phyloP scores from a whole-genome alignment of 257 asterid genomes.

The Verbascum thapsus region DNA sequence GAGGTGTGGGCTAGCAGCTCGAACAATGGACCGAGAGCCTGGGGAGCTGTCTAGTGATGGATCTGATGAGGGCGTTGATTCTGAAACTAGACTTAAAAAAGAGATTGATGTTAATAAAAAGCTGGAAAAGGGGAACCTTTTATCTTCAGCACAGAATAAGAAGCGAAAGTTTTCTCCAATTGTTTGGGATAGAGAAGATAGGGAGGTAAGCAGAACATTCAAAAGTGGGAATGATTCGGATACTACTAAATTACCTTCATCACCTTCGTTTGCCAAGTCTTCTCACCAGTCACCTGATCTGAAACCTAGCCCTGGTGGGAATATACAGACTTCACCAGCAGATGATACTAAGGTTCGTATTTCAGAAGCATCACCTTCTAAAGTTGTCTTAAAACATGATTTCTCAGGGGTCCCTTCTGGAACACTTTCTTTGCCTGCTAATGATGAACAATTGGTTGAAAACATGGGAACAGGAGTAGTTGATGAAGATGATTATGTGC shows the following conservation, averaged over 20 bases:
- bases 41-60: constrained; percentile 91
- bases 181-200: constrained; percentile 84
- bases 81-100: constrained; percentile 36
- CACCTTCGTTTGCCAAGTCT: constrained; percentile 38
- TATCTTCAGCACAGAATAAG: constrained; percentile 40
- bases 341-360: constrained; percentile 30
- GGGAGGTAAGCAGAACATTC: constrained; percentile 37
- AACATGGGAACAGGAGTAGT: constrained; percentile 30
- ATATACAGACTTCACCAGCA: constrained; percentile 29
- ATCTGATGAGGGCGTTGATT: constrained; percentile 65
- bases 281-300: constrained; percentile 27
- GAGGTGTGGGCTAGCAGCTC: constrained; percentile 36
- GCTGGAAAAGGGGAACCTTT: constrained; percentile 42
- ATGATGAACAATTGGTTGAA: constrained; percentile 35
- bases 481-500: constrained; percentile 50
- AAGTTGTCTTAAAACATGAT: constrained; percentile 29
- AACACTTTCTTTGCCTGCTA: constrained; percentile 34
- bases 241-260: constrained; percentile 38
- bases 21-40: constrained; percentile 65
- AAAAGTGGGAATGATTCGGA: constrained; percentile 39
- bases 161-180: constrained; percentile 85
- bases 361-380: constrained; percentile 39
- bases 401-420: constrained; percentile 38
- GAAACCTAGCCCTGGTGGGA: constrained; percentile 29
- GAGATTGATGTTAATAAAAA: constrained; percentile 42